These are phyloP conservation scores for Cladosporium sphaerospermum DNA, from an alignment of 2,329 filamentous ascomycete species.

Conservation along the genomic window DNA sequence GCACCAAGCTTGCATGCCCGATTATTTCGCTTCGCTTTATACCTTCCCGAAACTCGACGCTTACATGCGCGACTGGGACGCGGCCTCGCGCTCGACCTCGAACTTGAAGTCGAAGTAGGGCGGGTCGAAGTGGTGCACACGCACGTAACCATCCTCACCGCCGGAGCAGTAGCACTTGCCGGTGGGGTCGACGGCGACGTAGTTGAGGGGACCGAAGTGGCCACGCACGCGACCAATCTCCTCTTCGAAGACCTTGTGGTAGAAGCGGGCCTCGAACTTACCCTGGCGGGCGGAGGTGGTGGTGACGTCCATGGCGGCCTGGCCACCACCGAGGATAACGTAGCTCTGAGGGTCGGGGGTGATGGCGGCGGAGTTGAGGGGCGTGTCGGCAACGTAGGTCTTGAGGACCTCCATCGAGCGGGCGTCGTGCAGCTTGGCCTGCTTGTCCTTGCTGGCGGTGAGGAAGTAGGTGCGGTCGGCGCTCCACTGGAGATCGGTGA, in stretches of 20 bases:
- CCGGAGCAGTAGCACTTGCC: constrained; percentile 91
- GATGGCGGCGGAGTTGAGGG: constrained; percentile 90
- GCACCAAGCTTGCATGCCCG: constrained; percentile 16
- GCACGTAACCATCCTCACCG: constrained; percentile 97
- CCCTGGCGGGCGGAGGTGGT: constrained; percentile 89
- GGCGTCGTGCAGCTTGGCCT: constrained; percentile 82
- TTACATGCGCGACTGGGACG: constrained; percentile 13
- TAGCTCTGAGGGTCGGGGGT: constrained; percentile 97
- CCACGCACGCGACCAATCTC: constrained; percentile 95
- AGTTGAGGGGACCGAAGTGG: constrained; percentile 96
- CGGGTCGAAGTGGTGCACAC: constrained; percentile 98
- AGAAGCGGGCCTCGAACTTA: constrained; percentile 99
- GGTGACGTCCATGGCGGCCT: constrained; percentile 98
- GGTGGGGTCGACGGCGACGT: constrained; percentile 84
- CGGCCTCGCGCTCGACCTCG: constrained; percentile 85
- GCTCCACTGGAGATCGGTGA: constrained; percentile 94
- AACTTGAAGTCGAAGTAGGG: constrained; percentile 98
- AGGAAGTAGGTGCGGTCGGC: constrained; percentile 95
- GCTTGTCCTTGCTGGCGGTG: constrained; percentile 97
- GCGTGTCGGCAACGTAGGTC: constrained; percentile 85
- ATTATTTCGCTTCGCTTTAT: not conserved
- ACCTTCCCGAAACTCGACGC: not conserved
- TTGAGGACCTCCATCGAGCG: constrained; percentile 88
- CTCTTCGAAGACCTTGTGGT: constrained; percentile 99
- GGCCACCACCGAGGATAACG: constrained; percentile 94